phyloP scores from a whole-genome alignment of 768 basidiomycete genomes.

The Mycena metata region DNA sequence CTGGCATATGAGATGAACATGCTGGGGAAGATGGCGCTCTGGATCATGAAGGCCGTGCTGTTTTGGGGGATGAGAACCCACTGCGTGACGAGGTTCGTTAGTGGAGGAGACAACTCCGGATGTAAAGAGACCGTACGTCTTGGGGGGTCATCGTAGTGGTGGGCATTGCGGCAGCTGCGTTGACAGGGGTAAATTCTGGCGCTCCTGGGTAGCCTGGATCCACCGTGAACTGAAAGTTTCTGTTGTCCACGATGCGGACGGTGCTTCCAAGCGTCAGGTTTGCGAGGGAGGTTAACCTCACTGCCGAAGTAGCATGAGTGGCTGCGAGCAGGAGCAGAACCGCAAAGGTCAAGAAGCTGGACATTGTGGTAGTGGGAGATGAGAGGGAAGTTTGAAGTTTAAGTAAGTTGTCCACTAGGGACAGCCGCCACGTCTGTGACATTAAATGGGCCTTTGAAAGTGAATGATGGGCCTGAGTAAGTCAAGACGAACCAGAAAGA shows the following conservation, averaged over 20 bases:
- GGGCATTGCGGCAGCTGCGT: background rate
- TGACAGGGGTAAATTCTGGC: constrained; percentile 19
- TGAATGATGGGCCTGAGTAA: no score
- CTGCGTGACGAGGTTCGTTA: background rate
- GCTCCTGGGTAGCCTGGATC: constrained; percentile 9
- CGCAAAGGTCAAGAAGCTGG: no score
- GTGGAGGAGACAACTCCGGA: background rate
- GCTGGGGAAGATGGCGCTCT: constrained; percentile 14
- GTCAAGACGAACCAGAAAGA: no score
- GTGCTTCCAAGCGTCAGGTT: no score
- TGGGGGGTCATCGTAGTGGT: constrained; percentile 3
- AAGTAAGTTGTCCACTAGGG: no score
- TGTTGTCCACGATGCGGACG: background rate
- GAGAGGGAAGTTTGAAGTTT: no score
- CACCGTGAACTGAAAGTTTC: background rate
- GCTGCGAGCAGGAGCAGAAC: no score
- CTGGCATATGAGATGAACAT: constrained; percentile 21
- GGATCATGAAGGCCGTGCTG: constrained; percentile 12
- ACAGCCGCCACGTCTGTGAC: no score
- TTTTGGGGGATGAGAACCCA: constrained; percentile 20
- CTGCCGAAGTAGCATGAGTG: no score
- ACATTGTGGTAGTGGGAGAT: no score
- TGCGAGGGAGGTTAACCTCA: no score
- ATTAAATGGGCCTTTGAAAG: no score
- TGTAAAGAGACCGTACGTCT: background rate